Evolutionary conservation across 2,329 filamentous ascomycete species (phyloP).

Genomic region (Verruconis gallopava): DNA sequence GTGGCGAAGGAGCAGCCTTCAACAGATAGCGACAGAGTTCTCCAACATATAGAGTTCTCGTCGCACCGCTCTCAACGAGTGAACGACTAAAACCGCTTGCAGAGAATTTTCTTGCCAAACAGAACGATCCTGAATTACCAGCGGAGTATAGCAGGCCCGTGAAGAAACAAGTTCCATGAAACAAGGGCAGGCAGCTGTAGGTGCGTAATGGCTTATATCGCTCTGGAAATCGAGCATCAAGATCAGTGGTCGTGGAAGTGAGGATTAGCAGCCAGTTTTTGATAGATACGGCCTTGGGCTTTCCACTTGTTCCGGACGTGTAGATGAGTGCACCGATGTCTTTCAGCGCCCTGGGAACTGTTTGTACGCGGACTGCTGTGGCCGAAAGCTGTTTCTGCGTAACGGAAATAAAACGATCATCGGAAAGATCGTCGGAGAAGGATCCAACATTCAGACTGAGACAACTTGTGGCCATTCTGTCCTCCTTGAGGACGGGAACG

Average conservation of each 20-base stretch:
- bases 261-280: constrained; percentile 22
- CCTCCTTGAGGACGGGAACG: background rate
- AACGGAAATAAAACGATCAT: background rate
- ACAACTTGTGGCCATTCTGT: constrained; percentile 3
- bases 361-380: background rate
- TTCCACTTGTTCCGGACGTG: constrained; percentile 32
- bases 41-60: constrained; percentile 34
- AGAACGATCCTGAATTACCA: constrained; percentile 25
- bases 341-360: constrained; percentile 1
- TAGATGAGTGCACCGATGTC: constrained; percentile 30
- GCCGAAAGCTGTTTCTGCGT: background rate
- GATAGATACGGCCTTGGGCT: constrained; percentile 17
- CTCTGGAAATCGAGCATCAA: constrained; percentile 24
- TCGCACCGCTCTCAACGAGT: constrained; percentile 29
- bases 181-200: constrained; percentile 35
- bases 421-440: background rate
- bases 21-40: constrained; percentile 38
- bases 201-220: constrained; percentile 34
- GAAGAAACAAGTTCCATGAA: constrained; percentile 37
- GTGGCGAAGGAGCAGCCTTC: constrained; percentile 29
- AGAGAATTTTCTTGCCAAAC: constrained; percentile 33
- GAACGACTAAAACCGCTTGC: constrained; percentile 34
- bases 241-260: constrained; percentile 24
- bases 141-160: constrained; percentile 29
- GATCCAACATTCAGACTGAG: constrained; percentile 6